Conservation (phyloP, 257 asterid species). For the Linaria vulgaris region DNA sequence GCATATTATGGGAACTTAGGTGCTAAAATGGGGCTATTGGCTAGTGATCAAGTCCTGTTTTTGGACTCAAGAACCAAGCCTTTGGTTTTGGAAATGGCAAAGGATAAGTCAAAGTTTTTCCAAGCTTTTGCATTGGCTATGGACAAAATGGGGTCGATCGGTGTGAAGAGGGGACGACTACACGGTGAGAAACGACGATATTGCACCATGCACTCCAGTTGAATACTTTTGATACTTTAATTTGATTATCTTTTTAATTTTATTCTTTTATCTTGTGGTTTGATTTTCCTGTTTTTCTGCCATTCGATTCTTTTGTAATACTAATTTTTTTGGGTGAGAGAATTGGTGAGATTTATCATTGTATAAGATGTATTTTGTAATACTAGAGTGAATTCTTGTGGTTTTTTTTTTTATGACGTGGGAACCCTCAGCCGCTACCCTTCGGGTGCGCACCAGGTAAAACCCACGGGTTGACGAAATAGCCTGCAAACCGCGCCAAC, state of each 20-base stretch:
- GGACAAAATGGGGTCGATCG: slow-evolving; percentile 95
- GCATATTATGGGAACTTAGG: slow-evolving; percentile 87
- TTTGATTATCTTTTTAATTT: background rate
- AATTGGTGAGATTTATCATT: no score
- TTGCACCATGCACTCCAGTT: slow-evolving; percentile 57
- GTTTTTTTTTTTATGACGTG: no score
- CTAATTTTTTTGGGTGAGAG: slow-evolving; percentile 2
- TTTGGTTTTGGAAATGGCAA: slow-evolving; percentile 69
- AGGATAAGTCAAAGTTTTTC: slow-evolving; percentile 68
- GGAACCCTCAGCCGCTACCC: no score
- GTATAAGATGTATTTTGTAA: no score
- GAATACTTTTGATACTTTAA: background rate
- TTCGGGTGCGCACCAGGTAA: no score
- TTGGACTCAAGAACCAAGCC: slow-evolving; percentile 75
- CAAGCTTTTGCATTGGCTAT: slow-evolving; percentile 72
- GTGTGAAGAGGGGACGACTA: slow-evolving; percentile 72
- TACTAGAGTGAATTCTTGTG: background rate
- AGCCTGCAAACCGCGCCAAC: no score
- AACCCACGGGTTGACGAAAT: no score
- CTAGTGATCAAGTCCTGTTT: slow-evolving; percentile 70
- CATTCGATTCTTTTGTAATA: slow-evolving; percentile 30
- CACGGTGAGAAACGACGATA: slow-evolving; percentile 82
- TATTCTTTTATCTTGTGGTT: slow-evolving; percentile 19
- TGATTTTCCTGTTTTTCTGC: background rate
- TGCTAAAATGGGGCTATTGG: slow-evolving; percentile 72